A percentile compares a stretch with the other conserved stretches of the same genome.
phyloP scores from a whole-genome alignment of 2,329 filamentous ascomycete species.

The Penicillium oxalicum region DNA sequence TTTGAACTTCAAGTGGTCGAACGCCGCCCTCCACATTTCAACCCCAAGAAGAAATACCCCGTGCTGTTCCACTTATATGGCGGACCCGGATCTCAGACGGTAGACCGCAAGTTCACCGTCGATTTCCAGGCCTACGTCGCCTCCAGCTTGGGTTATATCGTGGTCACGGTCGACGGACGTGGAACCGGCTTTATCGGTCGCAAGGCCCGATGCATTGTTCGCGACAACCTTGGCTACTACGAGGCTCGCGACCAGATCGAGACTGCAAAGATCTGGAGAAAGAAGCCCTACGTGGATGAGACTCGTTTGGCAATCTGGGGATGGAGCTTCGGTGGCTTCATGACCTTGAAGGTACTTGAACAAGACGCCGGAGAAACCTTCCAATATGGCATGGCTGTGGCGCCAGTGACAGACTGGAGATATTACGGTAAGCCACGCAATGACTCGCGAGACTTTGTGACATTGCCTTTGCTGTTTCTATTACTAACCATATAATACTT shows the following conservation, averaged over 20 bases:
- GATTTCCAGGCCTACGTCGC: slow-evolving; percentile 91
- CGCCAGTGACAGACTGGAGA: slow-evolving; percentile 96
- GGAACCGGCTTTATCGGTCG: slow-evolving; percentile 90
- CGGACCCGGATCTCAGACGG: slow-evolving; percentile 85
- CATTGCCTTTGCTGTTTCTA: neutral
- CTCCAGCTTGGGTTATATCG: slow-evolving; percentile 79
- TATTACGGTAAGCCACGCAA: slow-evolving; percentile 59
- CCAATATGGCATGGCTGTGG: slow-evolving; percentile 95
- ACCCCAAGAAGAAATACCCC: slow-evolving; percentile 76
- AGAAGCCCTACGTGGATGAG: slow-evolving; percentile 75
- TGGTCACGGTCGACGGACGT: slow-evolving; percentile 88
- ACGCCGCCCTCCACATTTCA: slow-evolving; percentile 82
- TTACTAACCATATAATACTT: slow-evolving; percentile 2
- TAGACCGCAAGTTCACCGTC: slow-evolving; percentile 71
- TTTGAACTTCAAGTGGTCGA: slow-evolving; percentile 70
- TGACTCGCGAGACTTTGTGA: neutral
- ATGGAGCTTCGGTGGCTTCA: slow-evolving; percentile 96
- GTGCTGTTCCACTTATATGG: slow-evolving; percentile 94
- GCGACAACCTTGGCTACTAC: slow-evolving; percentile 75
- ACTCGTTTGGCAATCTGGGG: slow-evolving; percentile 90
- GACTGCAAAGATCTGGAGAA: slow-evolving; percentile 76
- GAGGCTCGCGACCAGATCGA: slow-evolving; percentile 90
- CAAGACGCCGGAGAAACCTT: slow-evolving; percentile 84
- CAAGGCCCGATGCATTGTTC: slow-evolving; percentile 71
- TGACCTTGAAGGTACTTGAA: slow-evolving; percentile 91